Conservation (phyloP, 306 rosid species). For the Dryas drummondii region DNA sequence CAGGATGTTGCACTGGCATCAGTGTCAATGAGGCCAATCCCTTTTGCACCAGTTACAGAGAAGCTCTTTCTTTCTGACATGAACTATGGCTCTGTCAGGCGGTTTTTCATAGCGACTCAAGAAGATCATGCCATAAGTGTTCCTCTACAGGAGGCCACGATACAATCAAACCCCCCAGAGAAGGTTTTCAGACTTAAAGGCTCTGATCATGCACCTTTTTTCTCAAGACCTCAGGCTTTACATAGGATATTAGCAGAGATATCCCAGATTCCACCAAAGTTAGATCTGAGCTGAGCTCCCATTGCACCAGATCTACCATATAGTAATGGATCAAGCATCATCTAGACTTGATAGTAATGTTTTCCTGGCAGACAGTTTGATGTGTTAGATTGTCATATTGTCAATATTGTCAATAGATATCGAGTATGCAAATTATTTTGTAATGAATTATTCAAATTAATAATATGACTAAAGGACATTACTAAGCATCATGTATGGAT, state of each 20-base stretch:
- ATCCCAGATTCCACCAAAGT: conserved; percentile 33
- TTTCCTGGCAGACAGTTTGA: too few relatives aligned
- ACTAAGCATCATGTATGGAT: too few relatives aligned
- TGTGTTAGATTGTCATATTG: too few relatives aligned
- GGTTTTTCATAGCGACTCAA: conserved; percentile 62
- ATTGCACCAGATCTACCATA: background rate
- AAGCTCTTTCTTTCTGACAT: conserved; percentile 58
- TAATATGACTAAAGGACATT: too few relatives aligned
- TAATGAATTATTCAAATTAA: too few relatives aligned
- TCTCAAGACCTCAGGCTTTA: conserved; percentile 83
- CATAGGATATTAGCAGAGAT: conserved; percentile 69
- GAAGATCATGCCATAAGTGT: conserved; percentile 68
- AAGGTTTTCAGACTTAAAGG: conserved; percentile 61
- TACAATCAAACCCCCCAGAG: conserved; percentile 55
- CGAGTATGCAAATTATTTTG: too few relatives aligned
- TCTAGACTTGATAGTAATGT: too few relatives aligned
- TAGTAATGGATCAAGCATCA: background rate
- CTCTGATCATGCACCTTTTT: conserved; percentile 74
- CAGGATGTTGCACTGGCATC: conserved; percentile 82
- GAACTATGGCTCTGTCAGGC: conserved; percentile 62
- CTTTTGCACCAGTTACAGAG: conserved; percentile 71
- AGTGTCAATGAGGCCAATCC: conserved; percentile 70
- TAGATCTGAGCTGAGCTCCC: conserved; percentile 4
- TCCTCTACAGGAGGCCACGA: conserved; percentile 63
- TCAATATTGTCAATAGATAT: too few relatives aligned